phyloP scores from a whole-genome alignment of 2,329 filamentous ascomycete genomes.

The Monosporascus sp. region DNA sequence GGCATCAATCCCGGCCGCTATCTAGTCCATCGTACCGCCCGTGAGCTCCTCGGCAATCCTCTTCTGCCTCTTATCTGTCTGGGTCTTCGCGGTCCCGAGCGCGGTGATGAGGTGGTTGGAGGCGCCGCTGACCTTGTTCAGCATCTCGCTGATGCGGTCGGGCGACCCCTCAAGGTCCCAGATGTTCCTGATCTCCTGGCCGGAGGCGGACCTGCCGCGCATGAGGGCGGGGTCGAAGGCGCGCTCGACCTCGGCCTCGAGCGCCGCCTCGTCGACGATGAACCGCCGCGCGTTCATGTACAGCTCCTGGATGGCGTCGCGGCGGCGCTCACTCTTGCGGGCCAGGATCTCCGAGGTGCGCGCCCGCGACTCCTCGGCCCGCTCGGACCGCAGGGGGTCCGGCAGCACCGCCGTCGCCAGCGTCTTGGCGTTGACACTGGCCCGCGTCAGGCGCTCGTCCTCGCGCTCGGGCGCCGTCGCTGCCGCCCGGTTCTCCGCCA shows the following conservation, averaged over 20 bases:
- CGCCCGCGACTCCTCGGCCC: conserved; percentile 38
- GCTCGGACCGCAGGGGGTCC: conserved; percentile 57
- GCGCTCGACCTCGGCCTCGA: conserved; percentile 66
- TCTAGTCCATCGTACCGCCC: conserved; percentile 49
- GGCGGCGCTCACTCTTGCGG: conserved; percentile 53
- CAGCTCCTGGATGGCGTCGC: conserved; percentile 73
- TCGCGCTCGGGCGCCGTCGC: conserved; percentile 62
- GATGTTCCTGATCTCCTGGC: conserved; percentile 35
- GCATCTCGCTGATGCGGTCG: conserved; percentile 38
- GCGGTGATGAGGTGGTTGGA: conserved; percentile 20
- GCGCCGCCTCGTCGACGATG: conserved; percentile 75
- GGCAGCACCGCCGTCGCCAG: conserved; percentile 46
- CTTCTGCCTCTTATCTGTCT: conserved; percentile 48
- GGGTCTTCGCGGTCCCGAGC: conserved; percentile 34
- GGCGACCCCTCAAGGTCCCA: conserved; percentile 48
- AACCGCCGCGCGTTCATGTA: conserved; percentile 87
- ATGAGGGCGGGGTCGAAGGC: conserved; percentile 65
- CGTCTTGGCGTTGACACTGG: conserved; percentile 54
- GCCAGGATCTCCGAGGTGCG: conserved; percentile 38
- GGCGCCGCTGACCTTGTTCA: conserved; percentile 30
- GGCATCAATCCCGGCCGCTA: background rate
- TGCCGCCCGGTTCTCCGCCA: conserved; percentile 39
- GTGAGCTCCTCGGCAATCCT: conserved; percentile 53
- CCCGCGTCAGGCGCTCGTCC: conserved; percentile 71
- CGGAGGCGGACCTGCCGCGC: conserved; percentile 28